Evolutionary conservation across 164 flowering plant species (phyloP).

Genomic region (Akebia trifoliata): DNA sequence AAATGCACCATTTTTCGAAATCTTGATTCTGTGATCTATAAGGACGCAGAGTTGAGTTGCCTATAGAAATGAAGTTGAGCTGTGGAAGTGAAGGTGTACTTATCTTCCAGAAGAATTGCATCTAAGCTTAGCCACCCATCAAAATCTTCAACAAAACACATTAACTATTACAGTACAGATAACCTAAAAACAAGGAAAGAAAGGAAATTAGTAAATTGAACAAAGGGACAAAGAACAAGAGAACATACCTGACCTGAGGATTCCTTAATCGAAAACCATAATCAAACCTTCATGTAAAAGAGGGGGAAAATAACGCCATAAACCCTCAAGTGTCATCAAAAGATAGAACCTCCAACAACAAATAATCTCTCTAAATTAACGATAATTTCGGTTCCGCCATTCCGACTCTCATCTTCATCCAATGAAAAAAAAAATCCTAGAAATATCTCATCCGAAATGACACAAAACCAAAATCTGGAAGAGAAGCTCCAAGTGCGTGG

Average conservation of each 20-base stretch:
- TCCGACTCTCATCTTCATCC: constrained; percentile 14
- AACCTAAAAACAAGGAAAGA: background rate
- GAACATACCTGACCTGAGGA: constrained; percentile 13
- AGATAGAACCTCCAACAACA: background rate
- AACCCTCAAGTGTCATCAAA: constrained; percentile 16
- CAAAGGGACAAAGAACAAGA: constrained; percentile 12
- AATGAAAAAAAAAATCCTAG: background rate
- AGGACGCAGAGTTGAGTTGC: too few relatives aligned
- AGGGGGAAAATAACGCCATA: background rate
- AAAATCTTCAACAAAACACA: background rate
- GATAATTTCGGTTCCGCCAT: background rate
- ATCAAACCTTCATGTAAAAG: background rate
- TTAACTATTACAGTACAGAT: background rate
- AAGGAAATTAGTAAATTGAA: background rate
- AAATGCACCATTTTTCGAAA: too few relatives aligned
- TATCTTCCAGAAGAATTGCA: too few relatives aligned
- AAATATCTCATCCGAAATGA: background rate
- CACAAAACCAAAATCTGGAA: constrained; percentile 1
- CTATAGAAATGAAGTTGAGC: too few relatives aligned
- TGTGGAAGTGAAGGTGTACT: too few relatives aligned
- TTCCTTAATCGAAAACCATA: constrained; percentile 18
- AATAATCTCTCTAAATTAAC: background rate
- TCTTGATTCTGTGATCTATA: too few relatives aligned
- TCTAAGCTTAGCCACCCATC: background rate
- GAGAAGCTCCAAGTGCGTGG: background rate